Base-by-base conservation (phyloP, 1,284 basidiomycete genomes). In the Boletus semigastroideus region DNA sequence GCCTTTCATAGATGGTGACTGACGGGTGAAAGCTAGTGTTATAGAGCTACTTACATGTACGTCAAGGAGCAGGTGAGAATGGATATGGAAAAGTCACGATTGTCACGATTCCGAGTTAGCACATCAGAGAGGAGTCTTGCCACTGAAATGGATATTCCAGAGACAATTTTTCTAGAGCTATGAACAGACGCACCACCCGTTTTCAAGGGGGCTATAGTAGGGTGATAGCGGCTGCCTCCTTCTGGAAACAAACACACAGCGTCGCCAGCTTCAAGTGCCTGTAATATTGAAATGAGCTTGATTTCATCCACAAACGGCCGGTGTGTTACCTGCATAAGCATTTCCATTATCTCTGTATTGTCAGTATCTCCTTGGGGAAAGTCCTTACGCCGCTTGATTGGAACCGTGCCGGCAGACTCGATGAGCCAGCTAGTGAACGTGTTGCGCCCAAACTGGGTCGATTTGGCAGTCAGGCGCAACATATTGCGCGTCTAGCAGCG, bases 351-450 rank as follows among this genome's bases (percentile, higher is more conserved):
- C 2, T 79, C 72, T 1, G 77, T 74, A 64, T 94, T 94, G 68
- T 94, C 84, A 1, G 75, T 75, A 25, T 63, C 68, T 34, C 68
- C 76, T 49, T 83, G 76, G 1, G 65, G 60, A 57, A 75, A 80
- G 62, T 94, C 91, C 58, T 87, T 90, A 40, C 81, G 77, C 49
- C 92, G 76, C 64, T 86, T 82, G 42, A 94, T 80, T 0, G 91
- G 92, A 1, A 94, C 78, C 1, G 92, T 91, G 14, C 91, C 91
- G 3, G 88, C 87, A 25, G 84, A 85, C 65, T 93, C 90, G 48
- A 94, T 91, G 17, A 94, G 77, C 91, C 92, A 92, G 57, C 87
- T 90, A 3, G 87, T 91, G 67, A 94, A 91, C 4, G 90, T 93
- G 54, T 68, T 77, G 48, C 78, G 84, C 6, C 90, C 88, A 60